Evolutionary conservation across 768 basidiomycete species (phyloP).

Genomic region (Termitomyces sp.): DNA sequence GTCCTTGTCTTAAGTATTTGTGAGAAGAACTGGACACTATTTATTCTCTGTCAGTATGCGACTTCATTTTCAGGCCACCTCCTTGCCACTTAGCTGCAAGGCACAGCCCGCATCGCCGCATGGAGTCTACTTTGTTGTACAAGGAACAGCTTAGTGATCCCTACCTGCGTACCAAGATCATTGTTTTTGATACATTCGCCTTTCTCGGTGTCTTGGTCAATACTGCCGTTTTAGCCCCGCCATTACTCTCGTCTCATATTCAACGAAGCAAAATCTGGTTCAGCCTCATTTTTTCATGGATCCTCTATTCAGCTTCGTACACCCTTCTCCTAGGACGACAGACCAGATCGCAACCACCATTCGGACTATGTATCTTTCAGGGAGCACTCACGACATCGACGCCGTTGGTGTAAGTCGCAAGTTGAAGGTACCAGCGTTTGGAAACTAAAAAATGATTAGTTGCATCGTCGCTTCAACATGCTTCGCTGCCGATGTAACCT

Average conservation of each 20-base stretch:
- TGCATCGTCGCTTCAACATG: conserved; percentile 11
- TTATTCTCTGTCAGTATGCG: not conserved
- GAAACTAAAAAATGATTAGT: not conserved
- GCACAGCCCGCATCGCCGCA: not conserved
- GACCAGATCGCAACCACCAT: conserved; percentile 1
- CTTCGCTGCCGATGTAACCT: conserved; percentile 7
- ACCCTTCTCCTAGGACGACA: conserved; percentile 9
- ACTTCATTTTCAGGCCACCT: not conserved
- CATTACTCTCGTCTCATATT: conserved; percentile 1
- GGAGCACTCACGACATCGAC: conserved; percentile 4
- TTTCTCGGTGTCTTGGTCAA: conserved; percentile 1
- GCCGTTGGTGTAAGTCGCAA: conserved; percentile 4
- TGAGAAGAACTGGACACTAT: not conserved
- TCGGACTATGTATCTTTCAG: conserved; percentile 12
- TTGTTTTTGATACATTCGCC: not conserved
- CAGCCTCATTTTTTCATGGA: conserved; percentile 5
- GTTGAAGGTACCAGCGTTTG: not conserved
- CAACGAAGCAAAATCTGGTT: conserved; percentile 5
- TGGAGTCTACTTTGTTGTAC: not conserved
- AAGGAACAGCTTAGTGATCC: conserved; percentile 3
- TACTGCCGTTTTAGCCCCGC: not conserved
- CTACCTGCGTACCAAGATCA: not conserved
- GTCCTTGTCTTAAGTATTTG: not conserved
- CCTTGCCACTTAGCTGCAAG: not conserved
- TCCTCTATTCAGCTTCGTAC: conserved; percentile 7